phyloP scores from a whole-genome alignment of 805 yeast genomes.

The Myxozyma neglecta region DNA sequence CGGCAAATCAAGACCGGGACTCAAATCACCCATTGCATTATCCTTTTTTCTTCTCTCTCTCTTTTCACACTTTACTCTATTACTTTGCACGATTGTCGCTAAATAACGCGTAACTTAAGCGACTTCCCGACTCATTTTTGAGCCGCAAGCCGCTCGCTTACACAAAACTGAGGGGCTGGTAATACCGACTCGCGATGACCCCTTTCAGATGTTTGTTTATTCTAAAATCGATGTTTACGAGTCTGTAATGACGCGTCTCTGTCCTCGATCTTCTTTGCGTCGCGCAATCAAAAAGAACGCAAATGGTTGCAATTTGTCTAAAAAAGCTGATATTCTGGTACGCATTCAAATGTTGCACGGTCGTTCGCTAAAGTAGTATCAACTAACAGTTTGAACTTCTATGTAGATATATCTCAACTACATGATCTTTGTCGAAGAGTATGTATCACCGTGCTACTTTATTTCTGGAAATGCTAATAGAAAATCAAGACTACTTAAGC shows the following conservation, averaged over 20 bases:
- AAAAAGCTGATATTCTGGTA: conserved; percentile 25
- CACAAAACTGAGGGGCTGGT: neutral
- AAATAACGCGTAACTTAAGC: neutral
- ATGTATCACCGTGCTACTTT: neutral
- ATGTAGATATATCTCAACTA: conserved; percentile 28
- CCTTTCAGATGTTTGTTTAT: too few relatives aligned
- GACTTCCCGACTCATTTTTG: neutral
- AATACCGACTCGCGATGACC: too few relatives aligned
- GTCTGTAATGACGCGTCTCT: conserved; percentile 16
- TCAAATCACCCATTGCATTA: conserved; percentile 15
- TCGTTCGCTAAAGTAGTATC: neutral
- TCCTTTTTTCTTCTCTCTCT: neutral
- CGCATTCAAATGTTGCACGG: neutral
- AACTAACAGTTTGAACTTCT: neutral
- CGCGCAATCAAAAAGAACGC: conserved; percentile 11
- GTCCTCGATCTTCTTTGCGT: conserved; percentile 23
- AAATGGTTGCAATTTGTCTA: conserved; percentile 3
- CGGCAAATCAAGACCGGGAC: conserved; percentile 22
- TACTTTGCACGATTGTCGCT: neutral
- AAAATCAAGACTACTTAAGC: conserved; percentile 10
- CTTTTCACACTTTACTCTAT: too few relatives aligned
- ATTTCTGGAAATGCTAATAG: neutral
- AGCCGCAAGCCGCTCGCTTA: neutral
- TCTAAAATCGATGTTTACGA: neutral
- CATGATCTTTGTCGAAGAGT: conserved; percentile 28